Evolutionary conservation across 2,329 filamentous ascomycete species (phyloP).

Genomic region (Acrodontium crateriforme): DNA sequence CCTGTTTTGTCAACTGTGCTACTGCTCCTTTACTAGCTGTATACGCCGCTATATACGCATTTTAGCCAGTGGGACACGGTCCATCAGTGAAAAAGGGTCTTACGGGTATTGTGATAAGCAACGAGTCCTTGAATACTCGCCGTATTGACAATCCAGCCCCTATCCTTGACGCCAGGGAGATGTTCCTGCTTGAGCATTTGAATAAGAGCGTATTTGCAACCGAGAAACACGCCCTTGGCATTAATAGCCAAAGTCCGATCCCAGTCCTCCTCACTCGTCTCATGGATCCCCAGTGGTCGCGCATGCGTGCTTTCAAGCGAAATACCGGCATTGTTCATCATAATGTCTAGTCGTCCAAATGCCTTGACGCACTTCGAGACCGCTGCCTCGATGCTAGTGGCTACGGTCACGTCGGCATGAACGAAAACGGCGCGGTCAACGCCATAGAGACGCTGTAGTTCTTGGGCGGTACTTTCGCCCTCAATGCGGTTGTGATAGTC

Average conservation of each 20-base stretch:
- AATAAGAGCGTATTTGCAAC: conserved; percentile 24
- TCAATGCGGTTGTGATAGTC: conserved; percentile 16
- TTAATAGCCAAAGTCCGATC: conserved; percentile 26
- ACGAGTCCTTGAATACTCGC: conserved; percentile 24
- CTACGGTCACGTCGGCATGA: conserved; percentile 19
- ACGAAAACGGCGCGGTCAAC: conserved; percentile 15
- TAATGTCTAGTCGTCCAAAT: conserved; percentile 21
- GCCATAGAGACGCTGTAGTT: conserved; percentile 10
- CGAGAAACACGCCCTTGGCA: conserved; percentile 25
- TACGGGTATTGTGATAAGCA: conserved; percentile 17
- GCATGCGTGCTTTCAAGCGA: conserved; percentile 17
- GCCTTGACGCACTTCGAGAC: conserved; percentile 16
- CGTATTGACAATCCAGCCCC: conserved; percentile 28
- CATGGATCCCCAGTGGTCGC: conserved; percentile 15
- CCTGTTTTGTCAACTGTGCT: conserved; percentile 31
- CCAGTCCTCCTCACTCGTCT: conserved; percentile 21
- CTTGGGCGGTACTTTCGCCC: conserved; percentile 7
- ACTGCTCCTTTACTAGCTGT: conserved; percentile 36
- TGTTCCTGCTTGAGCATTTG: conserved; percentile 26
- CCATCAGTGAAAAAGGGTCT: conserved; percentile 6
- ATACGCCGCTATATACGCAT: conserved; percentile 28
- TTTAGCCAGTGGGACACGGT: not conserved
- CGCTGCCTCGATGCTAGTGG: conserved; percentile 14
- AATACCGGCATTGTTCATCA: conserved; percentile 24
- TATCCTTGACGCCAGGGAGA: conserved; percentile 13